Evolutionary conservation across 2,329 filamentous ascomycete species (phyloP).

Genomic region (Colletotrichum viniferum): DNA sequence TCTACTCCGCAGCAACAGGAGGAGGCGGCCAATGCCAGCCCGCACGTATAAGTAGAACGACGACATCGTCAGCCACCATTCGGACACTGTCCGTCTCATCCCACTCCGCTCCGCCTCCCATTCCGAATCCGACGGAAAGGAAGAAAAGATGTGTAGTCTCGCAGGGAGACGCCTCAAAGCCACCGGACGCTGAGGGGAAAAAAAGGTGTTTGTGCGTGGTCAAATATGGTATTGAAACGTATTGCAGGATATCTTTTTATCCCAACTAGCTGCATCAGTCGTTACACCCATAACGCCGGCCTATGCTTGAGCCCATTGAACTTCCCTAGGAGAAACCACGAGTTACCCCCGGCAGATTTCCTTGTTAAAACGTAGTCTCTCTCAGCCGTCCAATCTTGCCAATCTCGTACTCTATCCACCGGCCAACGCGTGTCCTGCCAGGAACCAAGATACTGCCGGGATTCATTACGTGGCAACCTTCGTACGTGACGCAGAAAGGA

Average conservation of each 20-base stretch:
- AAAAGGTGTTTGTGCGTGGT: background rate
- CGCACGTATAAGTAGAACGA: background rate
- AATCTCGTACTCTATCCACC: conserved; percentile 89
- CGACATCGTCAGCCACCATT: background rate
- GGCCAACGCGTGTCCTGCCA: conserved; percentile 69
- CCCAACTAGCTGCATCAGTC: background rate
- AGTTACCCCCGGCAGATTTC: background rate
- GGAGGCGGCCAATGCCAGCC: background rate
- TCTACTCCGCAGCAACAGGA: background rate
- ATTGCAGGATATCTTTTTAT: background rate
- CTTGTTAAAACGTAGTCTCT: conserved; percentile 61
- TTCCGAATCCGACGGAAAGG: background rate
- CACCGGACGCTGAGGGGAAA: background rate
- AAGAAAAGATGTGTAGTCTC: background rate
- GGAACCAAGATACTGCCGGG: conserved; percentile 77
- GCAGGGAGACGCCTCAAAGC: background rate
- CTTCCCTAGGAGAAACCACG: background rate
- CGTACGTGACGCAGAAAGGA: conserved; percentile 87
- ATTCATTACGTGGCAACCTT: conserved; percentile 96
- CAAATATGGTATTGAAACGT: background rate
- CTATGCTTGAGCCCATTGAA: background rate
- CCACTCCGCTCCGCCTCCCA: background rate
- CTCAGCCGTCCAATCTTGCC: conserved; percentile 65
- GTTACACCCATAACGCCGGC: background rate
- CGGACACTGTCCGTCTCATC: background rate